Base-by-base conservation (phyloP, 2,329 filamentous ascomycete genomes). In the Myriosclerotinia duriaeana region DNA sequence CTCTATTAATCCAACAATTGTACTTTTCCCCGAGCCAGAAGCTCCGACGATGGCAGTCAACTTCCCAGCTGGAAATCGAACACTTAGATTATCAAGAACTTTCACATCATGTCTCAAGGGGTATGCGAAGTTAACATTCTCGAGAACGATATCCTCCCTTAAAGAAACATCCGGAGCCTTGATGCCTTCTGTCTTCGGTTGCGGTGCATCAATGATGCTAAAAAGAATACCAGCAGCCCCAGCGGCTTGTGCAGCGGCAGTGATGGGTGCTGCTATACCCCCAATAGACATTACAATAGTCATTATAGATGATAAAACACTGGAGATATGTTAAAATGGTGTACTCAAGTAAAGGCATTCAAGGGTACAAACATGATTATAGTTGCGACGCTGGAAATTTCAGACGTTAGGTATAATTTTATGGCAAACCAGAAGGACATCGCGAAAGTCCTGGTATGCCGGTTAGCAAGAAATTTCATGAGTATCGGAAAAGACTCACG, bases 21-120 rank as follows among this genome's bases (percentile, higher is more conserved):
- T 93, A 61, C 87, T 90, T 76, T 93, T 93, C 0, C 90, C 90
- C 5, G 84, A 87, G 0, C 90, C 90, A 2, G 87, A 90, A 0
- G 88, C 85, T 0, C 90, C 90, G 26, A 93, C 89, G 22, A 93
- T 88, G 2, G 90, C 90, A 0, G 89, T 91, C 2, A 88, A 83
- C 72, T 90, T 89, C 26, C 88, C 87, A 9, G 84, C 81, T 67
- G 84, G 80, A 65, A 92, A 84, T 0, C 76, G 79, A 11, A 91
- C 77, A 71, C 83, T 81, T 3, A 91, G 76, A 3, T 81, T 78
- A 70, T 89, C 82, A 1, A 91, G 77, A 0, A 91, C 85, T 72
- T 85, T 86, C 68, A 88, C 83, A 67, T 87, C 82, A 0, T 87
- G 85, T 15, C 88, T 81, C 59, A 80, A 86, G 0, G 90, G 90